Percentiles rank a stretch among this genome's conserved stretches.
These are phyloP conservation scores for Mycena amicta DNA, from an alignment of 768 basidiomycete genomes.

Conservation along the genomic window DNA sequence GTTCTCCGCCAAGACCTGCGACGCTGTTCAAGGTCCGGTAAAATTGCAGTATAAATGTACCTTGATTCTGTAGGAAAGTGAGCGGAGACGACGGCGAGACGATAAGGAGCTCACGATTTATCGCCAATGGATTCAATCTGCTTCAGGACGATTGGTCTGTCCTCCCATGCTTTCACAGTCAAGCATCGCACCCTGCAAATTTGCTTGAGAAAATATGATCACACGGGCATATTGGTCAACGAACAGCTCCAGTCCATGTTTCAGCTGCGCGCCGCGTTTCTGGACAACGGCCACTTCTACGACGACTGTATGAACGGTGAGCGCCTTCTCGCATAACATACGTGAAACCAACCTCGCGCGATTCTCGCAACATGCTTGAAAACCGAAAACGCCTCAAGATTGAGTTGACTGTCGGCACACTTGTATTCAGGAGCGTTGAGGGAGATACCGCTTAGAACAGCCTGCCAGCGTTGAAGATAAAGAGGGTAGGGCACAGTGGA, in stretches of 20 bases:
- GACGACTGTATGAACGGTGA: conserved; percentile 50
- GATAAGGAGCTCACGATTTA: conserved; percentile 68
- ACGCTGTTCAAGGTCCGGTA: neutral
- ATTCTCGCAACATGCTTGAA: conserved; percentile 81
- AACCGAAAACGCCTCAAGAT: conserved; percentile 67
- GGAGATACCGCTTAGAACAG: conserved; percentile 71
- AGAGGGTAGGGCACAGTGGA: neutral
- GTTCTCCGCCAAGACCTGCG: conserved; percentile 72
- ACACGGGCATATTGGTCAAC: conserved; percentile 25
- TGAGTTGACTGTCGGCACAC: conserved; percentile 67
- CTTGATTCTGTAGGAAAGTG: conserved; percentile 34
- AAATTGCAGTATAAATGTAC: too few species aligned
- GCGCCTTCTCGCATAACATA: neutral
- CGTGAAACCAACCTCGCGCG: conserved; percentile 56
- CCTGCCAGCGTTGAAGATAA: conserved; percentile 43
- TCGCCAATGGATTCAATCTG: conserved; percentile 92
- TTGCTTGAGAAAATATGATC: neutral
- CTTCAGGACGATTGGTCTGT: conserved; percentile 77
- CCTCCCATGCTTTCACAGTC: conserved; percentile 89
- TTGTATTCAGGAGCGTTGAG: conserved; percentile 72
- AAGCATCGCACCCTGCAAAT: conserved; percentile 67
- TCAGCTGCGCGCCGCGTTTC: conserved; percentile 65
- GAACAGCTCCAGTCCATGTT: conserved; percentile 76
- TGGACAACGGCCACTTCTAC: conserved; percentile 76
- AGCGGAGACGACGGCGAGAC: neutral